phyloP scores from a whole-genome alignment of 345 rosid genomes.

The Rhodamnia argentea region DNA sequence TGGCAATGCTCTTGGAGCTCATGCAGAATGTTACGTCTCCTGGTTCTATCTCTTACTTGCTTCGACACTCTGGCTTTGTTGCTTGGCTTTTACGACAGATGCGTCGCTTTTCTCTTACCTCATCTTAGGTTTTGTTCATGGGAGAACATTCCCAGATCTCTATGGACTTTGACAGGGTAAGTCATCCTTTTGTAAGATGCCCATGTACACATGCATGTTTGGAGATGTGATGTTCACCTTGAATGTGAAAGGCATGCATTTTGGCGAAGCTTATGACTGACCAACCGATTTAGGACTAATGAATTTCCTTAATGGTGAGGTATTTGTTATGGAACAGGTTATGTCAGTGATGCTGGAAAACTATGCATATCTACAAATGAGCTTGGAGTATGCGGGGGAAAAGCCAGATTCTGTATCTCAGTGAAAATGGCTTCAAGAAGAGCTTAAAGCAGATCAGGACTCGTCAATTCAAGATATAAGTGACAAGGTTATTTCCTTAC shows the following conservation, averaged over 20 bases:
- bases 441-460: conserved; percentile 10
- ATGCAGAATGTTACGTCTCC: too few species aligned
- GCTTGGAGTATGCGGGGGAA: conserved; percentile 25
- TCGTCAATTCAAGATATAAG: conserved; percentile 22
- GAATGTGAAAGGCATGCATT: neutral
- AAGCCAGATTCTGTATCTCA: conserved; percentile 13
- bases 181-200: conserved; percentile 10
- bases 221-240: neutral
- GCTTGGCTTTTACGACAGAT: too few species aligned
- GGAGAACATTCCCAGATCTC: conserved; percentile 78
- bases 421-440: conserved; percentile 22
- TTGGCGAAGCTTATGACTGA: neutral
- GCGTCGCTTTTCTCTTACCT: neutral
- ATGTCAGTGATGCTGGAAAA: conserved; percentile 83
- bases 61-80: too few species aligned
- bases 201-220: neutral
- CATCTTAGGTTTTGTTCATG: conserved; percentile 55
- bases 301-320: neutral
- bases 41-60: too few species aligned
- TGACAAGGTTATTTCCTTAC: conserved; percentile 26
- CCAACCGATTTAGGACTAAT: neutral
- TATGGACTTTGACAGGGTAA: conserved; percentile 76
- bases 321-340: conserved; percentile 35
- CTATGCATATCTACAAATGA: conserved; percentile 41
- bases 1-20: too few species aligned